Conservation (phyloP, 805 yeast species). For the Candida peoriensis region DNA sequence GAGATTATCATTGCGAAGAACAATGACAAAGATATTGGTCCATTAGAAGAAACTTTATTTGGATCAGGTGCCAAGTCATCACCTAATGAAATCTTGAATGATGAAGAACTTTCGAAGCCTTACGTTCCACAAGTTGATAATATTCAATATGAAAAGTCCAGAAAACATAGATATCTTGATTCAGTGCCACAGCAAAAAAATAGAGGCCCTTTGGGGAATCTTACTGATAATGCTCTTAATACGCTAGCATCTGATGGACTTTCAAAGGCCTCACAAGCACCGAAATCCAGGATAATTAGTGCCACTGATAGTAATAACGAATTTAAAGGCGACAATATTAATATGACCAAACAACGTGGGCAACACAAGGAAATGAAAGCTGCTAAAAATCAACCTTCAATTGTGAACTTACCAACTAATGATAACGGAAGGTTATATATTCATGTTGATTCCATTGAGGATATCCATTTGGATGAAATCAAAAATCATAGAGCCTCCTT, state of each 20-base stretch:
- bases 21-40: neutral
- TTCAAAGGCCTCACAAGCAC: neutral
- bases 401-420: constrained; percentile 29
- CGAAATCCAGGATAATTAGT: constrained; percentile 10
- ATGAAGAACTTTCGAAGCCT: constrained; percentile 10
- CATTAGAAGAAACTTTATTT: neutral
- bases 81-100: constrained; percentile 5
- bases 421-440: constrained; percentile 39
- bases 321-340: constrained; percentile 3
- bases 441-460: constrained; percentile 44
- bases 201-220: constrained; percentile 17
- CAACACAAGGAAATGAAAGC: constrained; percentile 3
- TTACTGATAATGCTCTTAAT: constrained; percentile 13
- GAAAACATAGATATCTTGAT: constrained; percentile 4
- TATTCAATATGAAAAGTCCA: constrained; percentile 9
- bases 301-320: constrained; percentile 9
- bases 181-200: constrained; percentile 5
- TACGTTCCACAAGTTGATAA: constrained; percentile 11
- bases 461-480: constrained; percentile 41
- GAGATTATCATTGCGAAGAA: constrained; percentile 10
- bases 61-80: no score
- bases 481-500: constrained; percentile 39
- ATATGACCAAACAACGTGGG: constrained; percentile 8
- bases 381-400: constrained; percentile 2
- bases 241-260: neutral